Percentiles rank a stretch among this genome's conserved stretches.
phyloP scores from a whole-genome alignment of 768 basidiomycete species.

The Phylloporus sp. region DNA sequence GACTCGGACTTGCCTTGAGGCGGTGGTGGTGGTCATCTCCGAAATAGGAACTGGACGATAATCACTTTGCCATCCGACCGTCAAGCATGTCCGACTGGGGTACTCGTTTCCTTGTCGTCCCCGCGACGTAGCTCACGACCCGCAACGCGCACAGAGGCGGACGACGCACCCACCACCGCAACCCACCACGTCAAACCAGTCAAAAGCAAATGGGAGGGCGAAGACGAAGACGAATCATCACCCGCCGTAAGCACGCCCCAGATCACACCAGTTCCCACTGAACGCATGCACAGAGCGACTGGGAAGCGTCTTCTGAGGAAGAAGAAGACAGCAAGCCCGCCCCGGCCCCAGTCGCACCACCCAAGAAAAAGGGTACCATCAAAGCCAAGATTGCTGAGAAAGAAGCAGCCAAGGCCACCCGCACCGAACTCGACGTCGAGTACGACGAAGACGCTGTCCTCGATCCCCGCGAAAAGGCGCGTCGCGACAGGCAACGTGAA shows the following conservation, averaged over 20 bases:
- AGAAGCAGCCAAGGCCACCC: constrained; percentile 66
- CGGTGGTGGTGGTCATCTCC: constrained; percentile 8
- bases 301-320: constrained; percentile 82
- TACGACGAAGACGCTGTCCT: constrained; percentile 71
- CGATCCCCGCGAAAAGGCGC: constrained; percentile 74
- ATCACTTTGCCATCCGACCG: neutral
- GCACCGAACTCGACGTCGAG: constrained; percentile 37
- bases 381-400: constrained; percentile 93
- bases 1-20: constrained; percentile 21
- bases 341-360: constrained; percentile 51
- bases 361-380: constrained; percentile 89
- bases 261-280: constrained; percentile 4
- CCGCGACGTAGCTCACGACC: constrained; percentile 19
- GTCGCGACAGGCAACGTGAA: constrained; percentile 74
- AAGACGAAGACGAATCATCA: constrained; percentile 80
- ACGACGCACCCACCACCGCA: constrained; percentile 28
- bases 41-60: constrained; percentile 3
- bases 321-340: constrained; percentile 56
- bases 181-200: constrained; percentile 24
- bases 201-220: constrained; percentile 81
- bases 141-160: constrained; percentile 32
- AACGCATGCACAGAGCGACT: constrained; percentile 66
- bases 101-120: constrained; percentile 19
- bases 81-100: constrained; percentile 44
- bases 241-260: constrained; percentile 59